Evolutionary conservation across 2,329 filamentous ascomycete species (phyloP), one percentile per base, ranked within the genome.

Genomic region (Pseudogymnoascus sp.): DNA sequence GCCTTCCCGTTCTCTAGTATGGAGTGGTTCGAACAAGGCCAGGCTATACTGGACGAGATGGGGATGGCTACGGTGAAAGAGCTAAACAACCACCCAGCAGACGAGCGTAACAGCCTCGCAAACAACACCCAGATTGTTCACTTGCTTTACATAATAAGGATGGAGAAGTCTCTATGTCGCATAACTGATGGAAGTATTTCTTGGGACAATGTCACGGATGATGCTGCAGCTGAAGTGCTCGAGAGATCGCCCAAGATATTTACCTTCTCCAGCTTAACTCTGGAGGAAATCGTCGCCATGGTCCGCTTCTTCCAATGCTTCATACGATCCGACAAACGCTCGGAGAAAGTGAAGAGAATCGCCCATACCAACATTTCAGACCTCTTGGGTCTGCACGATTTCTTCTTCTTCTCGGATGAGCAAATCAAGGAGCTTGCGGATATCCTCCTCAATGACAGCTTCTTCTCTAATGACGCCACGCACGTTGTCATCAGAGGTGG

Each of bases 21-120:
- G 49, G 49, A 55, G 29, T 55, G 49, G 49, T 11, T 33, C 29
- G 49, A 55, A 4, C 29, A 55, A 55, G 49, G 49, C 29, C 49
- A 55, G 11, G 14, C 33, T 3, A 66, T 79, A 4, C 65, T 85
- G 41, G 79, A 83, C 52, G 64, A 68, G 6, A 67, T 78, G 1
- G 66, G 82, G 4, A 49, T 65, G 21, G 66, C 68, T 0, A 67
- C 62, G 0, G 39, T 59, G 14, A 52, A 63, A 10, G 67, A 66
- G 1, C 29, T 73, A 2, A 65, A 66, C 2, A 6, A 33, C 2
- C 38, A 16, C 21, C 33, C 35, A n/a, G 21, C 14, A 6, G 58
- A 60, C n/a, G 62, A 67, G 8, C 33, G 58, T 35, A 16, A 26
- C 7, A 38, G 35, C 8, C 35, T 38, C 26, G 58, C 58, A 38